Conservation (phyloP, 164 flowering plant species). For the Litsea cubeba region DNA sequence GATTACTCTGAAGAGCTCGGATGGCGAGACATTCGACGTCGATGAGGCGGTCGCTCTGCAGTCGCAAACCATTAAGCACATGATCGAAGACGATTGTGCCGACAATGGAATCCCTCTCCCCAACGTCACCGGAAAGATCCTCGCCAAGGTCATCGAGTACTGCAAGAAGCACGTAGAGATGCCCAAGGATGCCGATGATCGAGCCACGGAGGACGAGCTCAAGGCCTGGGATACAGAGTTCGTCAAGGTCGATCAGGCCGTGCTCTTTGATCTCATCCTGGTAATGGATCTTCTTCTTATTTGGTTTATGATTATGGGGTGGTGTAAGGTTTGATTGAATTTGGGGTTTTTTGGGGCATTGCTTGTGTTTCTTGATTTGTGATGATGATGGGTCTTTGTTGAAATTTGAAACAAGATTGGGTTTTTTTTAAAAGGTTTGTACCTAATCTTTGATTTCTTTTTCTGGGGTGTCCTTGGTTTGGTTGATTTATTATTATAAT, state of each 20-base stretch:
- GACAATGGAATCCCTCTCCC: conserved; percentile 63
- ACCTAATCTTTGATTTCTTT: too few relatives aligned
- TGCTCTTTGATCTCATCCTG: conserved; percentile 22
- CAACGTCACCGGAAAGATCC: conserved; percentile 63
- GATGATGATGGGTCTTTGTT: too few relatives aligned
- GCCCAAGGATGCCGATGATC: background rate
- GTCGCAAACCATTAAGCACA: conserved; percentile 69
- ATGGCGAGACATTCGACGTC: conserved; percentile 62
- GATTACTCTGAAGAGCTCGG: conserved; percentile 57
- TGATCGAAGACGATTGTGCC: conserved; percentile 78
- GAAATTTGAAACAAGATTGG: too few relatives aligned
- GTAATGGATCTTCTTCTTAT: background rate
- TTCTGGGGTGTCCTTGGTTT: too few relatives aligned
- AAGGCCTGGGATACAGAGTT: conserved; percentile 22
- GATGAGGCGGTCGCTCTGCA: conserved; percentile 65
- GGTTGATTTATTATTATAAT: too few relatives aligned
- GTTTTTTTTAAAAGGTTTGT: too few relatives aligned
- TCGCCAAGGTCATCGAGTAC: conserved; percentile 78
- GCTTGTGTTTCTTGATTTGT: too few relatives aligned
- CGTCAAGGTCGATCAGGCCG: conserved; percentile 23
- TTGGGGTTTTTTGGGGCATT: too few relatives aligned
- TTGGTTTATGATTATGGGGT: too few relatives aligned
- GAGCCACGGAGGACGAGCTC: conserved; percentile 34
- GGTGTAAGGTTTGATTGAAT: too few relatives aligned
- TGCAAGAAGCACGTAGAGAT: conserved; percentile 77